Evolutionary conservation across 148 eudicot genomes (phyloP), one percentile per base, ranked within the genome.

Genomic region (Euryodendron excelsum): DNA sequence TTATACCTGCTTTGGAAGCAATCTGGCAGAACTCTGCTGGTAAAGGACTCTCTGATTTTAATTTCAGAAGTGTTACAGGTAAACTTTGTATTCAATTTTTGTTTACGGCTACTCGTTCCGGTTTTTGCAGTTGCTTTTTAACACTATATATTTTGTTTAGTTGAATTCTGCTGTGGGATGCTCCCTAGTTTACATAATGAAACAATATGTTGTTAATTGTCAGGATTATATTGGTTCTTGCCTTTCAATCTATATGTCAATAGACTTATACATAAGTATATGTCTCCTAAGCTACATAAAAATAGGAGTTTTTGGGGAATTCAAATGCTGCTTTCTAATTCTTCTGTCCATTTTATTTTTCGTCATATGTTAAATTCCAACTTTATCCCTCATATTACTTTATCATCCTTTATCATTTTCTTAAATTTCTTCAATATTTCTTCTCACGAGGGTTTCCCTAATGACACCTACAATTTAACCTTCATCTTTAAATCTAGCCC

Each of bases 21-120:
- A 95, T 95, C 73, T 95, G 99, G 99, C 97, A 91, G 82, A 95
- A 95, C 84, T 95, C 99, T 78, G 86, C 85, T 58, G 99, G 90
- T 72, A 95, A 95, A 88, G 99, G 99, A 72, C 82, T 95, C 23
- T 80, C 99, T 48, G 99, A 95, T 83, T 95, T 95, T 78, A 95
- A 95, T 85, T 95, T 95, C 81, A 82, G 96, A 91, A 91, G 92
- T 84, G 99, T 95, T 83, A 95, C 99, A 73, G 97, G 99, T 95
- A 91, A 61, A 31, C 20, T 14, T 39, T n/a, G 6, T 25, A 52
- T 60, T 6, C 53, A 53, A 33, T 74, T n/a, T 20, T 23, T 68
- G 28, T 75, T 67, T 73, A 15, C 30, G 2, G 5, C 18, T 30
- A 65, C 27, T 4, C 45, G 60, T 37, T 31, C 13, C 3, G 30